These are phyloP conservation scores for Pseudocercospora vitis DNA, from an alignment of 2,329 filamentous ascomycete species.

Conservation along the genomic window DNA sequence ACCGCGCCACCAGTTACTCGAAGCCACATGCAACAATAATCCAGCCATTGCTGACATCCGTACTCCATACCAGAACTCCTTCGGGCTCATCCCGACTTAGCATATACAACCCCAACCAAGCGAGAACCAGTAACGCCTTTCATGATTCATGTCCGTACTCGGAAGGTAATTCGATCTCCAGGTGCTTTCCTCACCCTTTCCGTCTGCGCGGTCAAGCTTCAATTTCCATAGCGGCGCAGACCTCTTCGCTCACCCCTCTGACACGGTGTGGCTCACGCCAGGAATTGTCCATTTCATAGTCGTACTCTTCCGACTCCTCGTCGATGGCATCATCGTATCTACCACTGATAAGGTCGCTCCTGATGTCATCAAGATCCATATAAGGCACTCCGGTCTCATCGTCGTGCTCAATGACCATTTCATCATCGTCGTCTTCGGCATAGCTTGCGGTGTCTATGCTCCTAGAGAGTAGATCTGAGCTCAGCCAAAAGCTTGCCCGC, in stretches of 20 bases:
- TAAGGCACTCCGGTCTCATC: slow-evolving; percentile 39
- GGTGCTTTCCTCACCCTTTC: not conserved
- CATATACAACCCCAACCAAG: not conserved
- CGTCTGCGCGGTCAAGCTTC: slow-evolving; percentile 15
- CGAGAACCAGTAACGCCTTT: not conserved
- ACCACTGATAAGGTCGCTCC: slow-evolving; percentile 37
- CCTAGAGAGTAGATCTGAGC: slow-evolving; percentile 54
- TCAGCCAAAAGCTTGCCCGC: slow-evolving; percentile 85
- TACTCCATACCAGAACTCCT: slow-evolving; percentile 6
- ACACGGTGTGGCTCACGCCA: slow-evolving; percentile 24
- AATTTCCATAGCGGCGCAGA: slow-evolving; percentile 38
- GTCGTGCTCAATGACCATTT: slow-evolving; percentile 28
- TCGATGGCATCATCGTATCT: slow-evolving; percentile 28
- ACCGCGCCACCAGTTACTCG: slow-evolving; percentile 20
- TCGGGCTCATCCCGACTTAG: not conserved
- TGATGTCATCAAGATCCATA: slow-evolving; percentile 39
- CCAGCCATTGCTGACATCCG: not conserved
- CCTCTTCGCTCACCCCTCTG: slow-evolving; percentile 36
- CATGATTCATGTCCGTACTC: slow-evolving; percentile 1
- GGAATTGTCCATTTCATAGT: slow-evolving; percentile 16
- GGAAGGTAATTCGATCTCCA: not conserved
- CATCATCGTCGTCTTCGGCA: slow-evolving; percentile 39
- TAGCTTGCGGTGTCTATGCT: slow-evolving; percentile 30
- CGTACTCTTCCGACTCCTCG: slow-evolving; percentile 25
- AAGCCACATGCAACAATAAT: not conserved